Percentiles rank a stretch among this genome's conserved stretches.
phyloP scores from a whole-genome alignment of 257 asterid genomes.

The Thymus mandschuricus region DNA sequence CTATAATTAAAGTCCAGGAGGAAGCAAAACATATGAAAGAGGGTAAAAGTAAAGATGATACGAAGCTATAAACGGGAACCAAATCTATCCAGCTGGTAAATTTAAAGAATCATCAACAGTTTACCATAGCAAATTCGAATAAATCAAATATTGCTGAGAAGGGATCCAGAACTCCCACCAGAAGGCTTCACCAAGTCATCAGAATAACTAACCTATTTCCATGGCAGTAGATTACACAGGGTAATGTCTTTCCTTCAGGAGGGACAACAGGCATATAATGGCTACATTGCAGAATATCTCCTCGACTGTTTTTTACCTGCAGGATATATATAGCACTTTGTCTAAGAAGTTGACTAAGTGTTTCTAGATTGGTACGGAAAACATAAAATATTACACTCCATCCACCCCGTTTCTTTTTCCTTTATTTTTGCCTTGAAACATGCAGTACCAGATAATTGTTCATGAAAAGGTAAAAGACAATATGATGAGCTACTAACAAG shows the following conservation, averaged over 20 bases:
- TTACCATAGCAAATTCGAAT: conserved; percentile 6
- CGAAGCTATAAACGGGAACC: conserved; percentile 3
- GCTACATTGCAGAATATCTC: conserved; percentile 84
- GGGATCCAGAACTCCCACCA: conserved; percentile 17
- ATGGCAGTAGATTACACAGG: conserved; percentile 94
- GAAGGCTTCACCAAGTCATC: conserved; percentile 9
- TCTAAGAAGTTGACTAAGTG: background rate
- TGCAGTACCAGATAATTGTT: background rate
- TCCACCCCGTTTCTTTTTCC: background rate
- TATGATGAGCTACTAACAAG: background rate
- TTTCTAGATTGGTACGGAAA: conserved; percentile 7
- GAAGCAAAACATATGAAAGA: background rate
- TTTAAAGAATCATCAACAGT: background rate
- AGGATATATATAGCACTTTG: conserved; percentile 33
- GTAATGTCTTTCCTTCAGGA: conserved; percentile 73
- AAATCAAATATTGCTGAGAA: conserved; percentile 14
- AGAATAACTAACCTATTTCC: conserved; percentile 80
- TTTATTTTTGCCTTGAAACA: no score
- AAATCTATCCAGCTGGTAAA: background rate
- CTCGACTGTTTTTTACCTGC: conserved; percentile 82
- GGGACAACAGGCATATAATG: conserved; percentile 78
- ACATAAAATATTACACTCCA: background rate
- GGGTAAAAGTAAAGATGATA: background rate
- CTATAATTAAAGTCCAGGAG: background rate
- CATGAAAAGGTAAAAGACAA: background rate